phyloP scores from a whole-genome alignment of 1,139 yeast species.

The Entelexis paramagnoliae region DNA sequence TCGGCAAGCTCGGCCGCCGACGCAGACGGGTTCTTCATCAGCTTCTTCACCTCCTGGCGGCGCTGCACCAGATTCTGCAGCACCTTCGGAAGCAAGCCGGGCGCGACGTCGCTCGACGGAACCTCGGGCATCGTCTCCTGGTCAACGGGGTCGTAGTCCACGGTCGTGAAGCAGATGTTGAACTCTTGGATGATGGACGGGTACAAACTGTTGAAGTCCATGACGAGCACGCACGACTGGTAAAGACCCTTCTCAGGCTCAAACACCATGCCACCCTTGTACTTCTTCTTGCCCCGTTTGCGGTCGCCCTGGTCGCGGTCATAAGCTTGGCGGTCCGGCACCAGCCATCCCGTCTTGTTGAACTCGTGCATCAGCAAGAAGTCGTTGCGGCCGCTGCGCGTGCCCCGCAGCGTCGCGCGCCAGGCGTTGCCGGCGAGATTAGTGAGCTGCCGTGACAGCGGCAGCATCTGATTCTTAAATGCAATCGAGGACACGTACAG shows the following conservation, averaged over 20 bases:
- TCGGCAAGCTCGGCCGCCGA: constrained; percentile 51
- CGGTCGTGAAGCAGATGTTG: constrained; percentile 95
- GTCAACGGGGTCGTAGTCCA: constrained; percentile 31
- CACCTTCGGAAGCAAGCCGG: constrained; percentile 78
- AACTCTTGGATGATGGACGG: constrained; percentile 96
- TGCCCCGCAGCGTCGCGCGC: constrained; percentile 90
- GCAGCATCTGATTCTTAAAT: constrained; percentile 70
- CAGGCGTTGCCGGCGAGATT: constrained; percentile 95
- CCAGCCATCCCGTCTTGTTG: constrained; percentile 64
- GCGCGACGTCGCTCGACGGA: constrained; percentile 40
- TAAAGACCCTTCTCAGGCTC: constrained; percentile 96
- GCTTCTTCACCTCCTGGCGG: constrained; percentile 84
- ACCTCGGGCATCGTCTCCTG: constrained; percentile 56
- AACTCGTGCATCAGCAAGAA: constrained; percentile 89
- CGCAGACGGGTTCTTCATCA: constrained; percentile 64
- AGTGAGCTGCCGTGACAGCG: constrained; percentile 84
- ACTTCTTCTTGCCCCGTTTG: constrained; percentile 50
- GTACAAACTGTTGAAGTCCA: constrained; percentile 97
- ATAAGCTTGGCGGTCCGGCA: constrained; percentile 55
- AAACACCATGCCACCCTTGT: constrained; percentile 92
- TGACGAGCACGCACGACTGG: constrained; percentile 76
- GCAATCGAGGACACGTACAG: constrained; percentile 61
- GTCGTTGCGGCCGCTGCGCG: constrained; percentile 94
- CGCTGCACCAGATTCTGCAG: constrained; percentile 77
- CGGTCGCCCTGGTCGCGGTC: constrained; percentile 32